Conservation (phyloP, 306 rosid genomes). For the Corylus heterophylla region DNA sequence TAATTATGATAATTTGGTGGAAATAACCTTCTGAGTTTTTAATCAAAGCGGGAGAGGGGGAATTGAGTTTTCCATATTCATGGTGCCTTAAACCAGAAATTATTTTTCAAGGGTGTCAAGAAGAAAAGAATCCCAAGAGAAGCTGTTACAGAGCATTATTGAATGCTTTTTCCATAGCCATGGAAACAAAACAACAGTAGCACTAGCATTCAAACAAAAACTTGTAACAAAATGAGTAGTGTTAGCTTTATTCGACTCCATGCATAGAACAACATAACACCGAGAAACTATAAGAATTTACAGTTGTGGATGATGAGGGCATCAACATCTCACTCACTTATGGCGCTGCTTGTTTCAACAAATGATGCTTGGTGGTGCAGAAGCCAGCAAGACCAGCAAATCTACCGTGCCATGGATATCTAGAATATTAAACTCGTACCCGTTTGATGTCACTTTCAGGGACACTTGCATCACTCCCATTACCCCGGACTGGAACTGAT, state of each 20-base stretch:
- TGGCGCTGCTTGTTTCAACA: constrained; percentile 17
- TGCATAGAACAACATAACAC: not conserved
- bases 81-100: not conserved
- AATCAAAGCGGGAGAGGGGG: no score
- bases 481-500: constrained; percentile 41
- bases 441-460: constrained; percentile 71
- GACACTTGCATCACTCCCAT: constrained; percentile 69
- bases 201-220: not conserved
- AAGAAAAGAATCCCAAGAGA: not conserved
- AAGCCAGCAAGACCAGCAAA: constrained; percentile 19
- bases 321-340: not conserved
- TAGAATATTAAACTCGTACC: constrained; percentile 37
- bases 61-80: not conserved
- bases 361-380: constrained; percentile 16
- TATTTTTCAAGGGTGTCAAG: not conserved
- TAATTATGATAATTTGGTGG: not conserved
- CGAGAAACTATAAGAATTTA: constrained; percentile 6
- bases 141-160: not conserved
- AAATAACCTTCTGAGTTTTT: not conserved
- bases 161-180: not conserved
- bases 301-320: not conserved
- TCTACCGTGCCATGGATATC: not conserved
- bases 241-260: not conserved
- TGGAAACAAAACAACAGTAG: not conserved
- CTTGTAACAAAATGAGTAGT: not conserved